Conservation (phyloP, 345 rosid species). For the Bruguiera gymnorhiza region DNA sequence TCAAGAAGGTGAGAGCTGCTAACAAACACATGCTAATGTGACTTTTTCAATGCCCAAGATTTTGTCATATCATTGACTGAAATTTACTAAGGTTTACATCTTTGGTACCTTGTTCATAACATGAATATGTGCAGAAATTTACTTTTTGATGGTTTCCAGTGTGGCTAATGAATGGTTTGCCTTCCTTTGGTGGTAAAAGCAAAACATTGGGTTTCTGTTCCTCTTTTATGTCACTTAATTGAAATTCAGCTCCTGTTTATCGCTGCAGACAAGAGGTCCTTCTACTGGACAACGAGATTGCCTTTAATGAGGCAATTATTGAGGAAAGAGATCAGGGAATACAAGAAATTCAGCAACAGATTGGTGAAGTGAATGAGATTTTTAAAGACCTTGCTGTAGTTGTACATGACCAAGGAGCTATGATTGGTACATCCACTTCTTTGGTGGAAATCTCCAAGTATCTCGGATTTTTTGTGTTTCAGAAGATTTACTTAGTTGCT, state of each 20-base stretch:
- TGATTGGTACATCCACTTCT: slow-evolving; percentile 62
- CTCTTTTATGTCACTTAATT: background rate
- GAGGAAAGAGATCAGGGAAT: slow-evolving; percentile 97
- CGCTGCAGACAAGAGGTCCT: slow-evolving; percentile 77
- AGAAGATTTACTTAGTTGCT: background rate
- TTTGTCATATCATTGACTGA: too few relatives aligned
- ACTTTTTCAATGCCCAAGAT: background rate
- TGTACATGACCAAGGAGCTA: slow-evolving; percentile 87
- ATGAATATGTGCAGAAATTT: too few relatives aligned
- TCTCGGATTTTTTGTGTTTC: background rate
- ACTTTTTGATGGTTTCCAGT: too few relatives aligned
- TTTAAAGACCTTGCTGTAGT: slow-evolving; percentile 94
- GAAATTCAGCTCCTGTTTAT: slow-evolving; percentile 2
- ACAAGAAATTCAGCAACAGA: slow-evolving; percentile 89
- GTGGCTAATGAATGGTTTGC: too few relatives aligned
- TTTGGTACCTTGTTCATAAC: too few relatives aligned
- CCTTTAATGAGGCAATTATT: slow-evolving; percentile 81
- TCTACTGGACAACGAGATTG: slow-evolving; percentile 80
- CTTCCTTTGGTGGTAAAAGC: too few relatives aligned
- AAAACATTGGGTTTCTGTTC: too few relatives aligned
- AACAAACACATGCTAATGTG: background rate
- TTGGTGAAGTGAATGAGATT: slow-evolving; percentile 91
- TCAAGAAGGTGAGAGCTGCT: slow-evolving; percentile 54
- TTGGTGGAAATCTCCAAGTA: background rate
- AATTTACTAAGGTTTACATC: too few relatives aligned